Evolutionary conservation across 495 filamentous ascomycete species (phyloP).

Genomic region (Aspergillus saccharolyticus): DNA sequence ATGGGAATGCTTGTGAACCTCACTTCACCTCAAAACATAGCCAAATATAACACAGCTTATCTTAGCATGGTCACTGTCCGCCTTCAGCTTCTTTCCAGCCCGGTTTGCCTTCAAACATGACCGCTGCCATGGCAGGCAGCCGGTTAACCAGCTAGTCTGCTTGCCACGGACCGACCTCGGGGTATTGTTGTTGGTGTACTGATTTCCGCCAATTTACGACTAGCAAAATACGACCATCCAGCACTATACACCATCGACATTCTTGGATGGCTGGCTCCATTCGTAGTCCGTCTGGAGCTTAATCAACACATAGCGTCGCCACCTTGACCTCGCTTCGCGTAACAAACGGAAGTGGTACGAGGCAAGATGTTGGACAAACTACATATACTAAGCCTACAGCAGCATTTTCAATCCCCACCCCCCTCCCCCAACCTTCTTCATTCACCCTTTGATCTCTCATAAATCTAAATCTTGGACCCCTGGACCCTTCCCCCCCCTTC

Average conservation of each 20-base stretch:
- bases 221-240: not conserved
- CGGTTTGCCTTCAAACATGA: not conserved
- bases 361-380: constrained; percentile 11
- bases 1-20: not conserved
- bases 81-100: constrained; percentile 4
- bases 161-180: not conserved
- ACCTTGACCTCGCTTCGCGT: constrained; percentile 17
- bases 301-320: constrained; percentile 21
- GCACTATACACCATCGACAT: not conserved
- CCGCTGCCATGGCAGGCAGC: not conserved
- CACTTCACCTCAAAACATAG: not conserved
- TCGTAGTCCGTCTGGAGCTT: constrained; percentile 15
- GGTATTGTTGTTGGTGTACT: not conserved
- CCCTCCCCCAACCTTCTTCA: constrained; percentile 7
- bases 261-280: constrained; percentile 5
- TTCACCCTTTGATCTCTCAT: constrained; percentile 6
- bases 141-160: not conserved
- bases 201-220: not conserved
- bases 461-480: not conserved
- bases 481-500: not conserved
- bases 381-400: constrained; percentile 18
- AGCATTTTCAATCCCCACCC: constrained; percentile 6
- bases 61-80: constrained; percentile 13
- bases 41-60: too few species aligned
- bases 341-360: constrained; percentile 14